A percentile compares a stretch with the other conserved stretches of the same genome.
These are phyloP conservation scores for Pichia sp. DNA, from an alignment of 1,139 yeast genomes.

Conservation along the genomic window DNA sequence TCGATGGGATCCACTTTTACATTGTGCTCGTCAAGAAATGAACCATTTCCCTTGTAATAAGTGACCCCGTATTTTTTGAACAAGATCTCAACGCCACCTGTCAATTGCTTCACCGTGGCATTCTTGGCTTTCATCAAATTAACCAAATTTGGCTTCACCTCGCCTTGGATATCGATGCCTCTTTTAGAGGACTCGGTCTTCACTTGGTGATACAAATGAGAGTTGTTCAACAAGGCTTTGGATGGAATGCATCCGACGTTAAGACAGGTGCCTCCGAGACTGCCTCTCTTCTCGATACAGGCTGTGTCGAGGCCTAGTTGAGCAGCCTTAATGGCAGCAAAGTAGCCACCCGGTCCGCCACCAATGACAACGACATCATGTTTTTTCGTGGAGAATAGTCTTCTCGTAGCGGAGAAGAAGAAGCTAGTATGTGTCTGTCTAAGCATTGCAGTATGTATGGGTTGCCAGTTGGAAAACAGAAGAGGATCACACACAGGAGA, in stretches of 20 bases:
- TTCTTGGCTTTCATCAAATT: conserved; percentile 91
- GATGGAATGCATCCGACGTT: conserved; percentile 99
- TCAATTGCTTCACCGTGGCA: conserved; percentile 79
- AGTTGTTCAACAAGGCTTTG: conserved; percentile 89
- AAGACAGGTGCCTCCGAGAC: conserved; percentile 95
- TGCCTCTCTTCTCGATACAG: conserved; percentile 94
- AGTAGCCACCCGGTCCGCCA: conserved; percentile 99
- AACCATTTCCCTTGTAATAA: conserved; percentile 90
- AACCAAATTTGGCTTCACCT: conserved; percentile 66
- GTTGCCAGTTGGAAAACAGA: not conserved
- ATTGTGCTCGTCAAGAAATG: conserved; percentile 77
- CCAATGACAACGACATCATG: conserved; percentile 95
- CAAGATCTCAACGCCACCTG: conserved; percentile 89
- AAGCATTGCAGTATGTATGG: conserved; percentile 21
- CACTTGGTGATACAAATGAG: conserved; percentile 87
- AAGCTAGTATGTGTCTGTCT: conserved; percentile 29
- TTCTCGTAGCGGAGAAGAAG: conserved; percentile 28
- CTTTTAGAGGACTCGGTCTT: conserved; percentile 77
- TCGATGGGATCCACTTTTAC: conserved; percentile 82
- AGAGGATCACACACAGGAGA: not conserved
- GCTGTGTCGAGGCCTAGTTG: conserved; percentile 93
- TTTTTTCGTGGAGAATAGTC: conserved; percentile 39
- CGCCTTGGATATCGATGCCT: conserved; percentile 82
- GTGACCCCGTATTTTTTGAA: conserved; percentile 95
- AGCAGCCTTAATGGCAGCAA: conserved; percentile 98